Evolutionary conservation across 2,329 filamentous ascomycete species (phyloP), one percentile per base, ranked within the genome.

Genomic region (Phialophora chinensis): DNA sequence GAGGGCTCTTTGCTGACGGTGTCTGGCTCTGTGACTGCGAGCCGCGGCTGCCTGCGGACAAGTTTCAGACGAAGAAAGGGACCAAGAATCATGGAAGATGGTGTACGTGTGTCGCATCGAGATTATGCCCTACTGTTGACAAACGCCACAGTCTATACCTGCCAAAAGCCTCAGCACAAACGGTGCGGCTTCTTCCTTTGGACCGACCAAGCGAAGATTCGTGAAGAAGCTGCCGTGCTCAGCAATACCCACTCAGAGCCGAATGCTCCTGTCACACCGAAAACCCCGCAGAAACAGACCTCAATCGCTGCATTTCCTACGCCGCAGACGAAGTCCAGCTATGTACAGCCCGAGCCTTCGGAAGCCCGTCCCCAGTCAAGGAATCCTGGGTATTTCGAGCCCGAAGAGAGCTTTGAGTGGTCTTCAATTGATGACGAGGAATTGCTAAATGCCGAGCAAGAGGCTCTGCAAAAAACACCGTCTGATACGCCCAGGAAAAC

Each of bases 151-250:
- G 80, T 88, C 75, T 87, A 86, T 70, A 85, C 82, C 3, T 89
- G 87, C 72, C 84, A 87, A 70, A 81, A 82, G 71, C 76, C 78
- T 38, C 77, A 80, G 60, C 72, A 77, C 2, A 77, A 81, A 54
- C 77, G 81, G 49, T 89, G 87, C 73, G 79, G 78, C 4, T 88
- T 89, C 78, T 89, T 88, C 65, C 79, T 89, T 0, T 89, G 86
- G 87, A 81, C 84, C 14, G 81, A 84, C 62, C 85, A 88, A 62
- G 87, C 87, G 14, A 80, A 84, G 69, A 69, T 77, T n/a, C 79
- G 87, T 23, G 84, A 86, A 74, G 81, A 82, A 66, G 76, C 75
- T 11, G 80, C 80, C 25, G 75, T 86, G 5, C 73, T 85, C 67
- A 80, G 77, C 67, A 85, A 85, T 69, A 81, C 82, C 27, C 76